Evolutionary conservation across 2,329 filamentous ascomycete genomes (phyloP).

Genomic region (Paraconiothyrium brasiliense): DNA sequence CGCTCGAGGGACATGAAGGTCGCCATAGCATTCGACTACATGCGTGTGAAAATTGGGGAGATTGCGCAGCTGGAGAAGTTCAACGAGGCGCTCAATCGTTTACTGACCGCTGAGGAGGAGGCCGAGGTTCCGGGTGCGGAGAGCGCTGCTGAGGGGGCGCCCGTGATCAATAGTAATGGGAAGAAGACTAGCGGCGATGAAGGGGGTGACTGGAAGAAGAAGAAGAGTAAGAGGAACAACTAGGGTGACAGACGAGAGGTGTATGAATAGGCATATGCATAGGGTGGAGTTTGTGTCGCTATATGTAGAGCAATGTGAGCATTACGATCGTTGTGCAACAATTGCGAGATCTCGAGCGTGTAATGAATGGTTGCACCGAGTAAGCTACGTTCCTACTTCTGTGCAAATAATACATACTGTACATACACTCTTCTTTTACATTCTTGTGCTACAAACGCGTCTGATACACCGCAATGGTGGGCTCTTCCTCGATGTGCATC

Average conservation of each 20-base stretch:
- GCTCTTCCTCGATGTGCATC: no score
- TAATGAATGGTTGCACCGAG: background rate
- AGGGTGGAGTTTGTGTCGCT: background rate
- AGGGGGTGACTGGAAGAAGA: constrained; percentile 27
- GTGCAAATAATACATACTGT: background rate
- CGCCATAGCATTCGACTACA: constrained; percentile 80
- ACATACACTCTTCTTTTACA: background rate
- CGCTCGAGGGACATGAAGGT: constrained; percentile 67
- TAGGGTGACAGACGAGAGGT: constrained; percentile 17
- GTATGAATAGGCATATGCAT: background rate
- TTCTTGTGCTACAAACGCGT: background rate
- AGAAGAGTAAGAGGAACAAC: constrained; percentile 40
- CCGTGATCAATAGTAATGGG: constrained; percentile 34
- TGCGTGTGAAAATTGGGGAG: constrained; percentile 76
- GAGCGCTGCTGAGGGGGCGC: constrained; percentile 21
- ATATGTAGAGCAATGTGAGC: background rate
- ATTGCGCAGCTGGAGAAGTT: constrained; percentile 73
- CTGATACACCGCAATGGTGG: no score
- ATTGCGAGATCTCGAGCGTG: no score
- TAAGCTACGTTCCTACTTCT: background rate
- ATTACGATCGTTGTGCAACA: no score
- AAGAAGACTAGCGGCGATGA: constrained; percentile 45
- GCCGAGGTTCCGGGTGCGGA: constrained; percentile 23
- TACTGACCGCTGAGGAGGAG: constrained; percentile 57
- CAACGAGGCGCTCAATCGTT: constrained; percentile 65